Conservation (phyloP, 352 stramenopile species). For the Phytophthora kernoviae region DNA sequence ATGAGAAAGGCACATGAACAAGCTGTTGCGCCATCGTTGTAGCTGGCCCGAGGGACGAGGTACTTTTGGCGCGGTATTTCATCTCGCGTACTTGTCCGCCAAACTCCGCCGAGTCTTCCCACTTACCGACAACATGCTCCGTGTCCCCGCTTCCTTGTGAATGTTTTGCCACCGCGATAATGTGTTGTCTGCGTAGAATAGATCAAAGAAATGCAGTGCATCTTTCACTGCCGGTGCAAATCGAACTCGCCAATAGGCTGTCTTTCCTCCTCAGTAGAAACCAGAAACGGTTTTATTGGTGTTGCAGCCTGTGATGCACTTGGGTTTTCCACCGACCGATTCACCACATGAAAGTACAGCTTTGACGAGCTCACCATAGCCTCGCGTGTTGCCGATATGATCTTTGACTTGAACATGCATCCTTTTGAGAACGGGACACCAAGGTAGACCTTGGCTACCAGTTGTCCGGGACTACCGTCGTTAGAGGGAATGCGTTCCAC, state of each 20-base stretch:
- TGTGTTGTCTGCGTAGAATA: conserved; percentile 69
- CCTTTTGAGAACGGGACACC: conserved; percentile 88
- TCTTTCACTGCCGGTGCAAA: conserved; percentile 55
- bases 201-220: conserved; percentile 68
- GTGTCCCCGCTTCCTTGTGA: conserved; percentile 67
- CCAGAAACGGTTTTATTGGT: conserved; percentile 61
- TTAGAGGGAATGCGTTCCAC: conserved; percentile 52
- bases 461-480: conserved; percentile 33
- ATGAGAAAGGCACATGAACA: conserved; percentile 56
- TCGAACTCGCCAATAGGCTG: conserved; percentile 75
- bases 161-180: conserved; percentile 58
- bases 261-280: conserved; percentile 70
- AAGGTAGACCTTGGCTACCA: conserved; percentile 70
- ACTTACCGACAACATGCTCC: conserved; percentile 62
- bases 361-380: conserved; percentile 57
- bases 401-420: conserved; percentile 92
- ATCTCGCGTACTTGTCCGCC: conserved; percentile 69
- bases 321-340: conserved; percentile 46
- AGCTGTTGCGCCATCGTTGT: conserved; percentile 60
- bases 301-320: conserved; percentile 6
- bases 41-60: conserved; percentile 67
- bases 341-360: conserved; percentile 68
- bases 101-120: conserved; percentile 61
- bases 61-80: conserved; percentile 79
- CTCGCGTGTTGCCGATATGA: conserved; percentile 79